Percentiles rank a stretch among this genome's conserved stretches.
These are phyloP conservation scores for Multifurca ochricompacta DNA, from an alignment of 768 basidiomycete genomes.

Conservation along the genomic window DNA sequence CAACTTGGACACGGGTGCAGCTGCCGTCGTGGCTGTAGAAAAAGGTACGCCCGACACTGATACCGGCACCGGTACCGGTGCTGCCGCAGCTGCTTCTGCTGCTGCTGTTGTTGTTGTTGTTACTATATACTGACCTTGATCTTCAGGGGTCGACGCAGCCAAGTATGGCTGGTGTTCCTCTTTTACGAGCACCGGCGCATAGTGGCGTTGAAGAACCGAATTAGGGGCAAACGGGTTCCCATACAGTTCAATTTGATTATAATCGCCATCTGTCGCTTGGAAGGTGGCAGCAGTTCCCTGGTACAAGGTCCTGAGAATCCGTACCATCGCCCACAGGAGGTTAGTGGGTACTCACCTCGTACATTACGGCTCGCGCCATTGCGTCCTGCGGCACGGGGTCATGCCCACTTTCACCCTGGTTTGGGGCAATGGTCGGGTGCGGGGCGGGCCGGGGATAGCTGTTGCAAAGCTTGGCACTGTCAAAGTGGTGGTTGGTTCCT, in stretches of 20 bases:
- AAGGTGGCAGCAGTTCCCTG: constrained; percentile 1
- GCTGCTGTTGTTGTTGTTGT: neutral
- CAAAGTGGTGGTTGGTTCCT: neutral
- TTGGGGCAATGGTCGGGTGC: constrained; percentile 3
- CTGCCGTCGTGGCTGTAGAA: neutral
- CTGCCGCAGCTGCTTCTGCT: too few relatives aligned
- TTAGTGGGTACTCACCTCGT: constrained; percentile 17
- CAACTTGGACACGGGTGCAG: neutral
- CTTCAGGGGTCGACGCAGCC: neutral
- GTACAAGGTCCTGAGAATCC: neutral
- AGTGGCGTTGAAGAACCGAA: neutral
- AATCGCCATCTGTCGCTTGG: neutral
- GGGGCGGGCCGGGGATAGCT: neutral
- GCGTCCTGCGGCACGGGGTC: neutral
- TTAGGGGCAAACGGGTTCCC: neutral
- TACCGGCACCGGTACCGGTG: neutral
- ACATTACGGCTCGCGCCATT: neutral
- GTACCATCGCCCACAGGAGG: constrained; percentile 2
- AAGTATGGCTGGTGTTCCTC: neutral
- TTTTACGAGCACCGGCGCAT: neutral
- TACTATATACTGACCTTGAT: neutral
- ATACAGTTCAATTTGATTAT: neutral
- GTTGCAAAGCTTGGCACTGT: neutral
- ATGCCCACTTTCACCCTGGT: constrained; percentile 20
- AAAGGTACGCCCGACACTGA: too few relatives aligned